Base-by-base conservation (phyloP, 2,329 filamentous ascomycete species). In the Neodidymelliopsis sp. region DNA sequence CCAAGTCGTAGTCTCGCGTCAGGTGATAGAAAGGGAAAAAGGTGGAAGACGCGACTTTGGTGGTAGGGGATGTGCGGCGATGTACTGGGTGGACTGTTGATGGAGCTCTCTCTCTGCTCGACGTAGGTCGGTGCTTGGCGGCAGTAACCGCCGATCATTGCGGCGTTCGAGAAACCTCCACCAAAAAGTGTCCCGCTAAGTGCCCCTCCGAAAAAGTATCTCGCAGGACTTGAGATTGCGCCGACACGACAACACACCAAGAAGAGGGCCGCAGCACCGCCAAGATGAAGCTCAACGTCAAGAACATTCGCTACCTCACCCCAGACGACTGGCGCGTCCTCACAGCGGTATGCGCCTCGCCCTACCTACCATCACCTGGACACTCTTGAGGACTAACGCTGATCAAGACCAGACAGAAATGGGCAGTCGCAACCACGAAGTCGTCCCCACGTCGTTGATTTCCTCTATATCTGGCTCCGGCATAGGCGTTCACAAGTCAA, bases 241-340 rank as follows among this genome's bases (percentile, higher is more conserved):
- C 49, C 52, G 52, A 33, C 33, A 36, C 25, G 50, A 27, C 49
- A 37, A 19, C 33, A 33, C 11, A 30, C 23, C 19, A 27, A 2
- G 13, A 12, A 7, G n/a, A 47, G 38, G 23, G 27, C 30, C 37
- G 33, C 38, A 47, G 30, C 10, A 49, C 59, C 37, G 44, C 44
- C 51, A 59, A 22, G 57, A 99, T 99, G 94, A 96, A 94, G 80
- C 85, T 99, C 73, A 91, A 99, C 73, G 92, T 93, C 38, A 91
- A 91, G 73, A 88, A 90, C 38, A 87, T 99, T 77, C 91, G 95
- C 72, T 93, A 99, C 75, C 84, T 99, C 73, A 88, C 89, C 39
- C 77, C 85, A 12, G 94, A 97, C 76, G 94, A 99, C 80, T 99
- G 95, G 91, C 85, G 89, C 63, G 92, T 97, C 56, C 87, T 99